phyloP scores from a whole-genome alignment of 1,284 basidiomycete genomes.

The Irpex sp. region DNA sequence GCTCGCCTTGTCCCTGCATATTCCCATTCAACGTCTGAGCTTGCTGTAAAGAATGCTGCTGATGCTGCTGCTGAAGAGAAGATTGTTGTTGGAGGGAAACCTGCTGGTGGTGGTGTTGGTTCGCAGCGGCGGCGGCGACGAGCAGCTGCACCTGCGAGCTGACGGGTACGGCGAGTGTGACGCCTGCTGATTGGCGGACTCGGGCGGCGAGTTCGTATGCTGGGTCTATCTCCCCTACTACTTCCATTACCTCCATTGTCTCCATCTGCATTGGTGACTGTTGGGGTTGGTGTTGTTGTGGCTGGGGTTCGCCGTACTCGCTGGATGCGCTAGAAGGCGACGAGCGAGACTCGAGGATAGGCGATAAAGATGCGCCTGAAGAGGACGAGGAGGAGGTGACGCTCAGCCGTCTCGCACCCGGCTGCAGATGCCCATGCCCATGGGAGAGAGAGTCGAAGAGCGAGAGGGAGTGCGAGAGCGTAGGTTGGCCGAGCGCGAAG shows the following conservation, averaged over 20 bases:
- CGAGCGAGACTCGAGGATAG: slow-evolving; percentile 34
- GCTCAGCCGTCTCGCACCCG: slow-evolving; percentile 34
- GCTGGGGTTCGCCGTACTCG: slow-evolving; percentile 1
- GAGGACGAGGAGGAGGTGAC: slow-evolving; percentile 48
- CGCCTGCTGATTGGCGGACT: slow-evolving; percentile 56
- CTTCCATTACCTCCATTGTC: too few relatives aligned
- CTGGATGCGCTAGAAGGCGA: slow-evolving; percentile 19
- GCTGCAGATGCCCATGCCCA: slow-evolving; percentile 4
- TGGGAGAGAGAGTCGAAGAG: too few relatives aligned
- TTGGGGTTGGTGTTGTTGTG: too few relatives aligned
- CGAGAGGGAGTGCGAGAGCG: too few relatives aligned
- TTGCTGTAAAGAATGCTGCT: too few relatives aligned
- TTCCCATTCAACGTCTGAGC: too few relatives aligned
- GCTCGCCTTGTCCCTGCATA: too few relatives aligned
- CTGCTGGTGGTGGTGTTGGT: slow-evolving; percentile 20
- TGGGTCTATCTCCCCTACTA: slow-evolving; percentile 28
- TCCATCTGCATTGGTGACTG: too few relatives aligned
- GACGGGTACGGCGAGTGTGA: slow-evolving; percentile 58
- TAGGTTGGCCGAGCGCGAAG: slow-evolving; percentile 3
- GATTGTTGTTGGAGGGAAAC: background rate
- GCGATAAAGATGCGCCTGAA: slow-evolving; percentile 43
- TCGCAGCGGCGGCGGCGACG: slow-evolving; percentile 29
- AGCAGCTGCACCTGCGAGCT: slow-evolving; percentile 30
- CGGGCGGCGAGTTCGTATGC: slow-evolving; percentile 53
- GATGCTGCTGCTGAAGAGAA: background rate